A percentile compares a stretch with the other conserved stretches of the same genome.
Evolutionary conservation across 2,329 filamentous ascomycete genomes (phyloP).

Genomic region (Lachnellula subtilissima): DNA sequence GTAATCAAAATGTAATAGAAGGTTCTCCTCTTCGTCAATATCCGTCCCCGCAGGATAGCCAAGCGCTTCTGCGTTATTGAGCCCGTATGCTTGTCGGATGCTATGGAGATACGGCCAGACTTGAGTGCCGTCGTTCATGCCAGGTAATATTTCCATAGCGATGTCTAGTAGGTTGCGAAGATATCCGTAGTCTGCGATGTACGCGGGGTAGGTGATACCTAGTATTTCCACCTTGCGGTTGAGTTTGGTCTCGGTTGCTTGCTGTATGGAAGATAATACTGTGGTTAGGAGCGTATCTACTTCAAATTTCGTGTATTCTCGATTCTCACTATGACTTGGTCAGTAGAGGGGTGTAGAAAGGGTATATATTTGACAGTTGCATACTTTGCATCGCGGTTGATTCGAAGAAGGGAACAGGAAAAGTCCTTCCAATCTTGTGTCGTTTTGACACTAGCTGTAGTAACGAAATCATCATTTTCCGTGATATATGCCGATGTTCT

Average conservation of each 20-base stretch:
- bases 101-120: not conserved
- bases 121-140: not conserved
- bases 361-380: not conserved
- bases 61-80: not conserved
- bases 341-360: not conserved
- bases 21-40: not conserved
- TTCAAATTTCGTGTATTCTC: not conserved
- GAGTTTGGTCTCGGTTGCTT: not conserved
- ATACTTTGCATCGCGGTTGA: not conserved
- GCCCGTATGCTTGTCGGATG: not conserved
- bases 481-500: not conserved
- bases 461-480: not conserved
- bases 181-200: not conserved
- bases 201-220: not conserved
- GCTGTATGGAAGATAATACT: not conserved
- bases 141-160: not conserved
- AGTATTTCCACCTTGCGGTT: not conserved
- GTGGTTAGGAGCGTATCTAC: not conserved
- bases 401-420: not conserved
- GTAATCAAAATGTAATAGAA: constrained; percentile 2
- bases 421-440: constrained; percentile 2
- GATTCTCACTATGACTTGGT: not conserved
- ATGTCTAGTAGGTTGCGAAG: not conserved
- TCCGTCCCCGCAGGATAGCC: not conserved
- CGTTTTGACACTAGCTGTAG: not conserved